Percentiles rank a stretch among this genome's conserved stretches.
Conservation (phyloP, 169 alveolate species). For the Plasmodium fragile region DNA sequence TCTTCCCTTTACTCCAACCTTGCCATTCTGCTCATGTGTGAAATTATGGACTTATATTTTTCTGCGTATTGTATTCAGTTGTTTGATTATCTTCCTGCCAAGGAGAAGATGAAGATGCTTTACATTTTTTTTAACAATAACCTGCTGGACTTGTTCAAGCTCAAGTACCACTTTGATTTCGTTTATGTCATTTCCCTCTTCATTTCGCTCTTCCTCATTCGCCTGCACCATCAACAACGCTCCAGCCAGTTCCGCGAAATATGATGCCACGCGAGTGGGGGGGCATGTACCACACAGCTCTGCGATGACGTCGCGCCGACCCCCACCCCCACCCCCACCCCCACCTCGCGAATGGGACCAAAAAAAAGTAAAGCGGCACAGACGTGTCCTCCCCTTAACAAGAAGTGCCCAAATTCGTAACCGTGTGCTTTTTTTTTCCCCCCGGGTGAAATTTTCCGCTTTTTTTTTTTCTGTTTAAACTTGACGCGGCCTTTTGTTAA, state of each 20-base stretch:
- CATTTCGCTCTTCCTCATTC: conserved; percentile 7
- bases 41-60: conserved; percentile 56
- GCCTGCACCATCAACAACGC: conserved; percentile 19
- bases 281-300: too few species aligned
- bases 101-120: conserved; percentile 48
- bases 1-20: conserved; percentile 55
- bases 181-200: conserved; percentile 49
- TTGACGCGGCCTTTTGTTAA: background rate
- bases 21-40: conserved; percentile 60
- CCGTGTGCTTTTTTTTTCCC: background rate
- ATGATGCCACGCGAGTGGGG: too few species aligned
- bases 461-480: background rate
- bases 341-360: background rate
- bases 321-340: too few species aligned
- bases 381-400: background rate
- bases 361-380: background rate
- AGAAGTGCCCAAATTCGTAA: background rate
- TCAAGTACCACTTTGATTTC: conserved; percentile 61
- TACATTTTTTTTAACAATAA: conserved; percentile 55
- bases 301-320: too few species aligned
- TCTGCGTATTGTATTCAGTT: conserved; percentile 68
- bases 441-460: background rate
- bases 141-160: conserved; percentile 17
- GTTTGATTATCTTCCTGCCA: conserved; percentile 57
- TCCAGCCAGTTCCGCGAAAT: conserved; percentile 24